Base-by-base conservation (phyloP, 2,329 filamentous ascomycete genomes). In the Cercospora citrullina region DNA sequence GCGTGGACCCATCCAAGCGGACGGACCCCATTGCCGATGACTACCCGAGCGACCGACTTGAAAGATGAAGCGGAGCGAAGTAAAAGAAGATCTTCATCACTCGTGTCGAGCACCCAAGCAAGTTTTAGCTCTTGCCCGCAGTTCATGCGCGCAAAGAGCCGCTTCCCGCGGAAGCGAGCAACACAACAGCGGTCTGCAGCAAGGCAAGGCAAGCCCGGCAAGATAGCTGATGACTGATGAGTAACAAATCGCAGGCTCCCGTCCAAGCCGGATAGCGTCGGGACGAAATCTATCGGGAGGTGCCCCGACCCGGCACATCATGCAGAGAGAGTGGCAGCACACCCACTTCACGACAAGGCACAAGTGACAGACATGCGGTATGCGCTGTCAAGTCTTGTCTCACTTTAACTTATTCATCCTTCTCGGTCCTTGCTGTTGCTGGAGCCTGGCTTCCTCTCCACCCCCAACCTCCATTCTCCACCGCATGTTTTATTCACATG, bases 311-410 rank as follows among this genome's bases (percentile, higher is more conserved):
- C 45, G 45, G 53, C 53, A 58, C 53, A 58, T 31, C 53, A 6
- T 23, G 23, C 53, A 57, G 53, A 8, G 14, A 21, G 8, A n/a
- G 21, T 51, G 45, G 45, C 53, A 58, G 53, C 53, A 58, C 53
- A 58, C 26, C 53, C 53, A 12, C 8, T n/a, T n/a, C 18, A 51
- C 45, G 21, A 51, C 18, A 23, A 51, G 45, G 42, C 42, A 48
- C 42, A 48, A 48, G n/a, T 21, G 21, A 58, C 51, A 58, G 26
- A 33, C 0, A 30, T n/a, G 53, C 53, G 53, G 53, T 58, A 58
- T 58, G 53, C 53, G 53, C 30, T 58, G 53, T 58, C 53, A 58
- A 30, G 26, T 58, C 30, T 60, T 60, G 60, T 42, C 55, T 68
- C 39, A 63, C 48, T 16, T 65, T 18, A 12, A 23, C 61, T 28